Evolutionary conservation across 257 asterid species (phyloP).

Genomic region (Ajuga chamaepitys): DNA sequence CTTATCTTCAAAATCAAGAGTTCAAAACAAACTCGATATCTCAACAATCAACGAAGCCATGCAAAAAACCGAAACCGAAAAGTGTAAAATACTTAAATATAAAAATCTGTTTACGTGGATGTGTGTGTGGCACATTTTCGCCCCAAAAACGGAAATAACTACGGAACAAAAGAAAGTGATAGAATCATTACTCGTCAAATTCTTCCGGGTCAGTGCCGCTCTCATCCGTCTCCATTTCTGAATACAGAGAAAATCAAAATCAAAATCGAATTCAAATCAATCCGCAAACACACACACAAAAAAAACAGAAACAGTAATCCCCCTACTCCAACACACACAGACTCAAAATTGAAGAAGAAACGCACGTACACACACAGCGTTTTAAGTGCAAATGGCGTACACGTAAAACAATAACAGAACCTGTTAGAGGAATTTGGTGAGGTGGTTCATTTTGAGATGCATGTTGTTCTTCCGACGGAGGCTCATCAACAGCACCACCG

Average conservation of each 20-base stretch:
- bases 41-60: neutral
- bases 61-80: neutral
- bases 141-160: neutral
- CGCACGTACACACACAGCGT: neutral
- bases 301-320: neutral
- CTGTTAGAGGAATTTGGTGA: neutral
- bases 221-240: neutral
- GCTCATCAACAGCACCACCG: neutral
- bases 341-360: too few relatives aligned
- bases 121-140: neutral
- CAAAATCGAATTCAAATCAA: constrained; percentile 3
- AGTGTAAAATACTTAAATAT: too few relatives aligned
- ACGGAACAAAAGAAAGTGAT: neutral
- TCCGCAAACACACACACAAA: neutral
- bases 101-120: too few relatives aligned
- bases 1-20: neutral
- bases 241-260: neutral
- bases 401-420: neutral
- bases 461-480: neutral
- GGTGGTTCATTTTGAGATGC: neutral
- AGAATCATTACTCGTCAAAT: constrained; percentile 7
- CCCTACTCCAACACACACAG: too few relatives aligned
- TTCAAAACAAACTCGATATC: neutral
- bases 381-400: neutral
- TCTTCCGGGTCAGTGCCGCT: constrained; percentile 13